Evolutionary conservation across 164 flowering plant genomes (phyloP).

Genomic region (Hamamelis virginiana): DNA sequence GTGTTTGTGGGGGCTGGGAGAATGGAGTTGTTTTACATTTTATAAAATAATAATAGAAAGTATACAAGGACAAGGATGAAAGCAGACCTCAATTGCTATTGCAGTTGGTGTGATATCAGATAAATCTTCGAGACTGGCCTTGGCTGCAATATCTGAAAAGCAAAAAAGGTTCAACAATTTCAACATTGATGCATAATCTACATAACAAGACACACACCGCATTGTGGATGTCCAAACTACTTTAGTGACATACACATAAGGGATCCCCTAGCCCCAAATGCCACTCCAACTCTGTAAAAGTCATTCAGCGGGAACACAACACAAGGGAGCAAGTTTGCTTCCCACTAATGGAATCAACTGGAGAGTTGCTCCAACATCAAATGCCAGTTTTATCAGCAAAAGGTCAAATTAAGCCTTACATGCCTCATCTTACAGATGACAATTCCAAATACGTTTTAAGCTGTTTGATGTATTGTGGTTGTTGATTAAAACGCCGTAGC

Average conservation of each 20-base stretch:
- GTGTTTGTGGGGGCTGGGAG: no score
- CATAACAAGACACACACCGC: neutral
- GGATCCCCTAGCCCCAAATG: neutral
- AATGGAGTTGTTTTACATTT: no score
- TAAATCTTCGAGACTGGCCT: slow-evolving; percentile 14
- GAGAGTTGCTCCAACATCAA: no score
- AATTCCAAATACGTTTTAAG: no score
- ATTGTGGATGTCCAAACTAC: neutral
- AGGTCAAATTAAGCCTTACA: neutral
- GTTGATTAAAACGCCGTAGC: neutral
- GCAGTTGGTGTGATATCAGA: slow-evolving; percentile 22
- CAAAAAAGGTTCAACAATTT: neutral
- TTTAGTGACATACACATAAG: neutral
- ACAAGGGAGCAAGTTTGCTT: no score
- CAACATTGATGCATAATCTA: neutral
- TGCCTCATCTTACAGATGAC: neutral
- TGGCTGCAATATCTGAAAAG: slow-evolving; percentile 23
- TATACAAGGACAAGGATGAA: neutral
- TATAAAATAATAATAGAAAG: no score
- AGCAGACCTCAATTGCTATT: slow-evolving; percentile 28
- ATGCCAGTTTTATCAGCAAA: no score
- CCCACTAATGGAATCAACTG: no score
- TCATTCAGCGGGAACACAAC: neutral
- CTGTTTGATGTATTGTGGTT: neutral
- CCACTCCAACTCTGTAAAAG: neutral